phyloP scores from a whole-genome alignment of 1,139 yeast species.

The Suhomyces bolitotheri region DNA sequence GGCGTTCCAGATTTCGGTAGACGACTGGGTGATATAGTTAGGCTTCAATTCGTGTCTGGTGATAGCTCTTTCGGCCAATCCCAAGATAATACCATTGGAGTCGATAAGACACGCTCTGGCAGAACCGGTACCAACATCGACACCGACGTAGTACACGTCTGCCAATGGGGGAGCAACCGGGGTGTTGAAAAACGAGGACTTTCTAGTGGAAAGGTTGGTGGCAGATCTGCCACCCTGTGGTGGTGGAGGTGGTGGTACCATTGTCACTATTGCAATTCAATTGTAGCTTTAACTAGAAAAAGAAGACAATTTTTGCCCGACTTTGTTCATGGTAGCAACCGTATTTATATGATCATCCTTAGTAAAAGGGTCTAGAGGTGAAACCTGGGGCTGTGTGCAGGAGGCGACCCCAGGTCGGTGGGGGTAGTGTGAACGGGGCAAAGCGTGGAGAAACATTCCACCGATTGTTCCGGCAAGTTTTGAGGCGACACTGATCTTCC shows the following conservation, averaged over 20 bases:
- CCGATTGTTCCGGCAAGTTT: neutral
- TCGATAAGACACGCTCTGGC: slow-evolving; percentile 94
- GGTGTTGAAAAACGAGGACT: slow-evolving; percentile 40
- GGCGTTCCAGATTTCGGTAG: slow-evolving; percentile 91
- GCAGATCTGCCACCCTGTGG: slow-evolving; percentile 27
- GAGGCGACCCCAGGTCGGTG: no score
- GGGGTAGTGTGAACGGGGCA: neutral
- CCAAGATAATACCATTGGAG: slow-evolving; percentile 75
- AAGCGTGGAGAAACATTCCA: slow-evolving; percentile 1
- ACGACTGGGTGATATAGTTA: slow-evolving; percentile 75
- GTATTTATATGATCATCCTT: neutral
- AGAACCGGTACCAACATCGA: slow-evolving; percentile 97
- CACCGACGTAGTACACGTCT: slow-evolving; percentile 76
- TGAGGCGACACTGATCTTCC: neutral
- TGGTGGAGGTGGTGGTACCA: slow-evolving; percentile 7
- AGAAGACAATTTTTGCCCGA: no score
- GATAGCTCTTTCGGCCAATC: slow-evolving; percentile 77
- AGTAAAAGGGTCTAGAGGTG: neutral
- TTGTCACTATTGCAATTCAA: neutral
- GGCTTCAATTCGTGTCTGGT: slow-evolving; percentile 74
- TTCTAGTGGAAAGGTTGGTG: slow-evolving; percentile 43
- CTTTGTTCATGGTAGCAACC: no score
- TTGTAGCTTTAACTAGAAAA: no score
- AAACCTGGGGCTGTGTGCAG: slow-evolving; percentile 1
- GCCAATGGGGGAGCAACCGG: slow-evolving; percentile 47